Evolutionary conservation across 2,329 filamentous ascomycete species (phyloP).

Genomic region (Fusarium verrucosum): DNA sequence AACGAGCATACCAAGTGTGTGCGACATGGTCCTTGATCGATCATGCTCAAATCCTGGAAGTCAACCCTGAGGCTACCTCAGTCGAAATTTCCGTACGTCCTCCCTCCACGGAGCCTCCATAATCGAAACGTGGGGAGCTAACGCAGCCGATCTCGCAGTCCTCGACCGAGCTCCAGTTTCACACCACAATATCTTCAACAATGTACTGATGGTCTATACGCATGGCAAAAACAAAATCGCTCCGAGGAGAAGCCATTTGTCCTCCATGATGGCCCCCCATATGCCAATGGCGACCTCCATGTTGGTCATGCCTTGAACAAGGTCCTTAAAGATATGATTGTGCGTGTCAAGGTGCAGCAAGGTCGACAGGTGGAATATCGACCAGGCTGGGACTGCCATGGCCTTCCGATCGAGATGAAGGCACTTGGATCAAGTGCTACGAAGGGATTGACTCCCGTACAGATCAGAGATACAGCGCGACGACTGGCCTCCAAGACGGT

Average conservation of each 20-base stretch:
- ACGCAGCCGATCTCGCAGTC: conserved; percentile 50
- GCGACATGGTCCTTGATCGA: conserved; percentile 44
- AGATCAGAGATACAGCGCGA: conserved; percentile 71
- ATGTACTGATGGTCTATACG: conserved; percentile 89
- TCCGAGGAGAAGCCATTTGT: conserved; percentile 72
- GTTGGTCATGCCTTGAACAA: conserved; percentile 97
- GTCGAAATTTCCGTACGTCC: conserved; percentile 73
- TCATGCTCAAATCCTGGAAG: conserved; percentile 71
- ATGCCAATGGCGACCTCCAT: conserved; percentile 92
- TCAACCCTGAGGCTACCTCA: conserved; percentile 79
- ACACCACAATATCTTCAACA: conserved; percentile 71
- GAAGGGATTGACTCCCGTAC: conserved; percentile 60
- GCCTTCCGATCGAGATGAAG: conserved; percentile 95
- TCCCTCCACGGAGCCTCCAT: background rate
- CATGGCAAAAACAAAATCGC: conserved; percentile 76
- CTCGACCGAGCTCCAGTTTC: conserved; percentile 60
- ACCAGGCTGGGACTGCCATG: conserved; percentile 98
- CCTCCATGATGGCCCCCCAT: conserved; percentile 95
- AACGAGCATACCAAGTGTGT: conserved; percentile 12
- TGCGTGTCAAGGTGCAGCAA: conserved; percentile 80
- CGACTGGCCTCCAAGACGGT: conserved; percentile 74
- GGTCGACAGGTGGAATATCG: conserved; percentile 78
- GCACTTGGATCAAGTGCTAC: conserved; percentile 70
- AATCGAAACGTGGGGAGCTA: conserved; percentile 19
- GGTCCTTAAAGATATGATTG: conserved; percentile 92